Base-by-base conservation (phyloP, 1,139 yeast genomes). In the Yarrowia galli region DNA sequence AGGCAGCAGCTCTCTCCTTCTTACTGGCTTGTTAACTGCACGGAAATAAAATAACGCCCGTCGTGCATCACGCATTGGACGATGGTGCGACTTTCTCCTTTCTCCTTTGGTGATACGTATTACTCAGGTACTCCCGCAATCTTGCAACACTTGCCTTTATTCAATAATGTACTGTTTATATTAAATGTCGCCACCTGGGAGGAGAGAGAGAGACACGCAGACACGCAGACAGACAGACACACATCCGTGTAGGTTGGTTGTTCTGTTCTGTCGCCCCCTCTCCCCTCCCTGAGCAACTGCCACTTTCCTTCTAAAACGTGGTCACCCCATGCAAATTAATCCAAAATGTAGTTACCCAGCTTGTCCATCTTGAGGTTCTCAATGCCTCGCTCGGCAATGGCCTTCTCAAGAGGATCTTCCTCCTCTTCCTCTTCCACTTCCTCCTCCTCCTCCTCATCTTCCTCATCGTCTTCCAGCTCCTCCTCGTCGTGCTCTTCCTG, bases 321-420 rank as follows among this genome's bases (percentile, higher is more conserved):
- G 32, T 28, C 46, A 13, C 48, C 48, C 12, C 28, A 48, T 48
- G 53, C 53, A 48, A 28, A 48, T 53, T 69, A 70, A 56, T 89
- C 92, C 65, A 90, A 77, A 46, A 89, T 87, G 75, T 89, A 90
- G 76, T 91, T 91, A 58, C 96, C 97, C 68, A 91, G 77, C 73
- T 88, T 89, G 76, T 91, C 96, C 89, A 89, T 88, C 75, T 88
- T 89, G 70, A 91, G 89, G 73, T 85, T 84, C 75, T 90, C 95
- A 74, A 90, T 89, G 71, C 89, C 92, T 70, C 84, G 87, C 4
- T 83, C 83, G 40, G 75, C 74, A 20, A 78, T 79, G 20, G 76
- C 78, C 15, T 78, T 81, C 20, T 79, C 79, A 12, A 72, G 67
- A 38, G 68, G 61, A 6, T 64, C 51, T 40, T 72, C 70, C 8